Percentiles rank a stretch among this genome's conserved stretches.
These are phyloP conservation scores for Talaromyces sp. DNA, from an alignment of 2,329 filamentous ascomycete species.

Conservation along the genomic window DNA sequence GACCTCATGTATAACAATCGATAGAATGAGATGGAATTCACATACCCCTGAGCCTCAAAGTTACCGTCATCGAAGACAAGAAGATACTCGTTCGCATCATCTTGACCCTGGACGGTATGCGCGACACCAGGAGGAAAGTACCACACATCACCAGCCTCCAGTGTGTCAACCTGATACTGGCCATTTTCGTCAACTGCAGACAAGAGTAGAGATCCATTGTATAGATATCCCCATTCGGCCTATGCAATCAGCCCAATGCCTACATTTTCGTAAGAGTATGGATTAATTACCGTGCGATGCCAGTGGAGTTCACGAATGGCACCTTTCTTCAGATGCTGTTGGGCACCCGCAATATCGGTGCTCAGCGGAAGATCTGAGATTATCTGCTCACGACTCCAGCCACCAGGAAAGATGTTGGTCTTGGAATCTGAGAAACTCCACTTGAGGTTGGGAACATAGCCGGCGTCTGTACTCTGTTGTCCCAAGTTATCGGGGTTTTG, in stretches of 20 bases:
- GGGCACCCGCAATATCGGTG: conserved; percentile 64
- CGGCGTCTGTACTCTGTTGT: conserved; percentile 59
- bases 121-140: conserved; percentile 65
- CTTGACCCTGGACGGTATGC: conserved; percentile 60
- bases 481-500: conserved; percentile 64
- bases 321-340: conserved; percentile 66
- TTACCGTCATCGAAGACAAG: conserved; percentile 65
- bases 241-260: conserved; percentile 26
- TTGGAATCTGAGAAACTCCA: conserved; percentile 68
- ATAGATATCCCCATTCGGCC: conserved; percentile 67
- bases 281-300: conserved; percentile 58
- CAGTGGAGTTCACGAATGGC: conserved; percentile 65
- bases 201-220: conserved; percentile 55
- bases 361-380: conserved; percentile 64
- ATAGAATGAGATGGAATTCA: neutral
- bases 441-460: conserved; percentile 64
- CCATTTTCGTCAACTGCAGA: conserved; percentile 63
- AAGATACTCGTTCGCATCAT: conserved; percentile 65
- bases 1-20: neutral
- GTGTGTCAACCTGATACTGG: conserved; percentile 52
- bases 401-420: conserved; percentile 59
- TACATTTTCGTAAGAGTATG: neutral
- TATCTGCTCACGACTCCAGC: conserved; percentile 65
- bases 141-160: conserved; percentile 64
- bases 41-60: conserved; percentile 60